Percentiles rank a stretch among this genome's conserved stretches.
phyloP scores from a whole-genome alignment of 2,329 filamentous ascomycete genomes.

The Exophiala dermatitidis region DNA sequence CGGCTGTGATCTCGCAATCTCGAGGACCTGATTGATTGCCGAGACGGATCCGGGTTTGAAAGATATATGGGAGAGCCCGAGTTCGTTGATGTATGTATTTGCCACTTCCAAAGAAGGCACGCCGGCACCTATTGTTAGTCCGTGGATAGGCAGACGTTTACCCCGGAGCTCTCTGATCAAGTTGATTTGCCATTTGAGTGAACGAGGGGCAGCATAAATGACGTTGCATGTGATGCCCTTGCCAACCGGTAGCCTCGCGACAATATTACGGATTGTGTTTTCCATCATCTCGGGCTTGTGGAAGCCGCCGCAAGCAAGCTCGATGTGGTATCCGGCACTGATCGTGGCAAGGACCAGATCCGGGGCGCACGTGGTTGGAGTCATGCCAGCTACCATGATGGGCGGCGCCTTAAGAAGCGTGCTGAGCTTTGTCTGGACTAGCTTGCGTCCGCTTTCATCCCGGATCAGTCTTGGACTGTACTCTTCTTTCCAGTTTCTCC shows the following conservation, averaged over 20 bases:
- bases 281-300: slow-evolving; percentile 78
- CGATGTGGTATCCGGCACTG: slow-evolving; percentile 91
- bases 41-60: slow-evolving; percentile 91
- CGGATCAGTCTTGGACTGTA: too few relatives aligned
- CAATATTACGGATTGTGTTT: slow-evolving; percentile 73
- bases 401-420: slow-evolving; percentile 79
- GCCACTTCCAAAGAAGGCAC: slow-evolving; percentile 90
- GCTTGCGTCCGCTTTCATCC: slow-evolving; percentile 74
- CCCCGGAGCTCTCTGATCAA: slow-evolving; percentile 70
- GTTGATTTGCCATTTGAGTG: slow-evolving; percentile 89
- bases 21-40: slow-evolving; percentile 81
- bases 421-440: slow-evolving; percentile 82
- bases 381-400: slow-evolving; percentile 90
- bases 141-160: slow-evolving; percentile 84
- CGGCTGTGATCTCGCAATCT: slow-evolving; percentile 89
- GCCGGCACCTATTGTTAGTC: slow-evolving; percentile 84
- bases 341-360: slow-evolving; percentile 88
- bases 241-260: slow-evolving; percentile 72
- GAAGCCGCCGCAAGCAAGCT: slow-evolving; percentile 83
- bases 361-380: slow-evolving; percentile 79
- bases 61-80: slow-evolving; percentile 84
- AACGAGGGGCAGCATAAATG: slow-evolving; percentile 82
- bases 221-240: slow-evolving; percentile 84
- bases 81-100: slow-evolving; percentile 85
- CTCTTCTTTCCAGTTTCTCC: too few relatives aligned